Evolutionary conservation across 192 early-diverging fungal species (phyloP), one percentile per base, ranked within the genome.

Genomic region (Helicostylum pulchrum): DNA sequence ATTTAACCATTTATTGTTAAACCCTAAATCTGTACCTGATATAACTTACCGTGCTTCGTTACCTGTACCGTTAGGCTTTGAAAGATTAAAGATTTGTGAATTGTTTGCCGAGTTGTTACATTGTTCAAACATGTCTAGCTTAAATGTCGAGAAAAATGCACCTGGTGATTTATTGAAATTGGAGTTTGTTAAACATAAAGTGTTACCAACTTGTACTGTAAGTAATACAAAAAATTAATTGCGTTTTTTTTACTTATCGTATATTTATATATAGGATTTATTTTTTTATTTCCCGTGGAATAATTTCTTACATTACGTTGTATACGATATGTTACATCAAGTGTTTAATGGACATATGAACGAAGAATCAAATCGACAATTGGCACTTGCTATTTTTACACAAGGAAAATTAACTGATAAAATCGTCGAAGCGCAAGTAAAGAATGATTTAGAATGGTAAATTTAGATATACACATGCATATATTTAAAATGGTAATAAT

Each of bases 261-360:
- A 15, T 34, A 21, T 42, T 14, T 21, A n/a, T 51, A 53, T 4
- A 45, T 65, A 71, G 69, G 86, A 91, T 67, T 76, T 99, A 45
- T 98, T 99, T 68, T 99, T 98, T 79, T 72, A 79, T 26, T 95
- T 92, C 63, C 87, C 90, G 42, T 97, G 95, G 88, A 99, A 99
- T 78, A 99, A 99, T 84, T 97, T 99, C 75, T 70, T 99, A 67
- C 97, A 99, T 71, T 94, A 92, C n/a, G 94, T 99, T 30, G 92
- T 97, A 0, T 99, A 97, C 72, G 97, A 99, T 71, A 96, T 98
- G 85, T 84, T 98, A 65, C 94, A 95, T 67, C 97, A 99, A 72
- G 87, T 97, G 23, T 94, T 96, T 65, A 96, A 97, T 74, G 87
- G 92, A 36, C 93, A 89, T 19, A 88, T 94, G 79, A 85, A 75